Conservation (phyloP, 2,329 filamentous ascomycete species). For the Colletotrichum tanaceti region DNA sequence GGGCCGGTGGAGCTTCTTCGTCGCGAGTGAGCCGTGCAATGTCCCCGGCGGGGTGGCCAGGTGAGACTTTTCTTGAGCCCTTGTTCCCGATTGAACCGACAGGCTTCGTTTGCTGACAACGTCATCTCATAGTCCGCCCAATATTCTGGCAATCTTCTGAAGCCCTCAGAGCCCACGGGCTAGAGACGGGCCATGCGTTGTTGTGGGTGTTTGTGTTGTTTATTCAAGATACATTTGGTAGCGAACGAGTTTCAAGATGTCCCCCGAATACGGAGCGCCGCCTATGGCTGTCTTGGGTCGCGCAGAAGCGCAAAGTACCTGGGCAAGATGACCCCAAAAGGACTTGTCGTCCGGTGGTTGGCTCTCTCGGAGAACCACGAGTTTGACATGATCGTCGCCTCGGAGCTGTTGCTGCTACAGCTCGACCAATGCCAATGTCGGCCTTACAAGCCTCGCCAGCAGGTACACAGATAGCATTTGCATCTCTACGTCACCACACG, state of each 20-base stretch:
- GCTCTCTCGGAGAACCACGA: too few species aligned
- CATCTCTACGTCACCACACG: constrained; percentile 7
- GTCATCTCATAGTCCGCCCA: constrained; percentile 47
- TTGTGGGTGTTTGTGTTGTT: not conserved
- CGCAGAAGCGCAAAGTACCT: not conserved
- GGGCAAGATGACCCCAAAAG: not conserved
- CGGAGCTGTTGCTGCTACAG: not conserved
- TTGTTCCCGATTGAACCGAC: not conserved
- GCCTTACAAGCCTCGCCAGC: constrained; percentile 5
- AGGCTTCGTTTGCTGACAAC: constrained; percentile 1
- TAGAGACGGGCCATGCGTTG: too few species aligned
- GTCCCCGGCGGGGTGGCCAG: constrained; percentile 47
- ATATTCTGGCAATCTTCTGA: constrained; percentile 52
- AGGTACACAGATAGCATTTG: constrained; percentile 12
- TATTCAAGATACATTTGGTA: not conserved
- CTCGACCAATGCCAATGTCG: not conserved
- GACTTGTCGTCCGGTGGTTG: not conserved
- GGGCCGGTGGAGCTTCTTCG: constrained; percentile 53
- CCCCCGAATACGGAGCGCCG: not conserved
- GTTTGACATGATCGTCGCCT: not conserved
- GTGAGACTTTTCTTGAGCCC: constrained; percentile 24
- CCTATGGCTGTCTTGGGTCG: not conserved
- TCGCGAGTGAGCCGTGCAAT: constrained; percentile 52
- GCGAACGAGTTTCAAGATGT: not conserved
- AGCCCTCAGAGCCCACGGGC: not conserved